Conservation (phyloP, 495 filamentous ascomycete species). For the Podospora fimiseda region DNA sequence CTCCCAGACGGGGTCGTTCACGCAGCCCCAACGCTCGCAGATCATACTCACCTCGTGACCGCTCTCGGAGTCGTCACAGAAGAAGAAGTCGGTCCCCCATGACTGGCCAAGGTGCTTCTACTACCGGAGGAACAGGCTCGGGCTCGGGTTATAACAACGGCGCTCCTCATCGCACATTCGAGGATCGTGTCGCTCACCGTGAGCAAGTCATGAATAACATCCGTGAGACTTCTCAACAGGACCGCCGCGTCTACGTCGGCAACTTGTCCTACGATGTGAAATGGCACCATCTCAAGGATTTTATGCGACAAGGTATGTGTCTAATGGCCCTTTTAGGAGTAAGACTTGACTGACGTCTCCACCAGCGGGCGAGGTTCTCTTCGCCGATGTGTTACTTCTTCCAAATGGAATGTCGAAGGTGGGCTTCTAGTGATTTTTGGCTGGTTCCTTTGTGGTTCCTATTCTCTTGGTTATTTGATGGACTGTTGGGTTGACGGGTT, state of each 20-base stretch:
- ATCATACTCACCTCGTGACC: constrained; percentile 88
- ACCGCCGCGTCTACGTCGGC: constrained; percentile 98
- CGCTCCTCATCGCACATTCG: constrained; percentile 64
- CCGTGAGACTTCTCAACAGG: constrained; percentile 91
- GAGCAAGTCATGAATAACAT: constrained; percentile 94
- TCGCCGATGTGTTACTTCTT: constrained; percentile 98
- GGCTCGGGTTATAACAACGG: constrained; percentile 56
- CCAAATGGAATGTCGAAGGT: constrained; percentile 99
- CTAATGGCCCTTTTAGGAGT: not conserved
- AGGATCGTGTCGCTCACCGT: constrained; percentile 78
- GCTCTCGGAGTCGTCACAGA: constrained; percentile 67
- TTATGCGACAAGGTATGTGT: constrained; percentile 95
- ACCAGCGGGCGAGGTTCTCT: constrained; percentile 96
- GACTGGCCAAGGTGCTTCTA: constrained; percentile 63
- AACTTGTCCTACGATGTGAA: constrained; percentile 99
- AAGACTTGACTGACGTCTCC: constrained; percentile 3
- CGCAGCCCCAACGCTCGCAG: constrained; percentile 56
- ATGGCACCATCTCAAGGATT: constrained; percentile 99
- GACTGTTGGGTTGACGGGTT: constrained; percentile 99
- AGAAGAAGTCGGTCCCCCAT: constrained; percentile 82
- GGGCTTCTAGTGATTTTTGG: constrained; percentile 87
- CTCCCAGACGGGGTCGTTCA: constrained; percentile 73
- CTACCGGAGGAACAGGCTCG: constrained; percentile 55
- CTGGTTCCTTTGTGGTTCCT: constrained; percentile 68
- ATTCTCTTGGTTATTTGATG: constrained; percentile 73